phyloP scores from a whole-genome alignment of 352 stramenopile genomes.

The Pythium oligandrum region DNA sequence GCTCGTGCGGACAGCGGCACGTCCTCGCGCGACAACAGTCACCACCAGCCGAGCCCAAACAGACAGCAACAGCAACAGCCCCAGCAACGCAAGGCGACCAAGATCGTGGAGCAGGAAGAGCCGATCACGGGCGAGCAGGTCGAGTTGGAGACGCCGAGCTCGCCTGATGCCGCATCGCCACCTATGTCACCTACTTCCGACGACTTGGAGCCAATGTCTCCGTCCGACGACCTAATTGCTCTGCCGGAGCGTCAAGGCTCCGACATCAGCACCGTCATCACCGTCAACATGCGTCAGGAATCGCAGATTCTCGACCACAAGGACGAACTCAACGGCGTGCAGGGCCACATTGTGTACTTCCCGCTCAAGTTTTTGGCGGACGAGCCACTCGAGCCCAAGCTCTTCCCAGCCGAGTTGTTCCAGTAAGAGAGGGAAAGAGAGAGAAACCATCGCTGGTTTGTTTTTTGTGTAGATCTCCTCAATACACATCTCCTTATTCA shows the following conservation, averaged over 20 bases:
- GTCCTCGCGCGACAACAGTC: not conserved
- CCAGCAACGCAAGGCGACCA: slow-evolving; percentile 7
- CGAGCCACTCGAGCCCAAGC: slow-evolving; percentile 75
- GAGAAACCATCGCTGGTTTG: not conserved
- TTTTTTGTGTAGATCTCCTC: too few species aligned
- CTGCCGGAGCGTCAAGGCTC: slow-evolving; percentile 19
- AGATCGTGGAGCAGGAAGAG: slow-evolving; percentile 13
- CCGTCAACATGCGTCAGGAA: slow-evolving; percentile 66
- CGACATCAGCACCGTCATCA: slow-evolving; percentile 54
- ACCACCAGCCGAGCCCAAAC: not conserved
- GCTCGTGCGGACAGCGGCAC: slow-evolving; percentile 6
- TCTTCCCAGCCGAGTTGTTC: slow-evolving; percentile 76
- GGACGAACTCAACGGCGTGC: slow-evolving; percentile 60
- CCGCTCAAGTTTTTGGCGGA: slow-evolving; percentile 79
- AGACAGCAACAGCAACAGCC: too few species aligned
- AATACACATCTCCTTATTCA: too few species aligned
- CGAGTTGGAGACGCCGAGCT: slow-evolving; percentile 7
- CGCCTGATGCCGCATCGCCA: not conserved
- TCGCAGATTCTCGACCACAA: slow-evolving; percentile 56
- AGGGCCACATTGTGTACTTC: slow-evolving; percentile 85
- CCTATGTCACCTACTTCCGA: not conserved
- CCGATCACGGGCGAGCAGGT: slow-evolving; percentile 7
- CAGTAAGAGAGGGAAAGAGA: slow-evolving; percentile 29
- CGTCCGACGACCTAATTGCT: not conserved
- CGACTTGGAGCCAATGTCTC: not conserved